Evolutionary conservation across 192 early-diverging fungal genomes (phyloP).

Genomic region (Coemansia sp.): DNA sequence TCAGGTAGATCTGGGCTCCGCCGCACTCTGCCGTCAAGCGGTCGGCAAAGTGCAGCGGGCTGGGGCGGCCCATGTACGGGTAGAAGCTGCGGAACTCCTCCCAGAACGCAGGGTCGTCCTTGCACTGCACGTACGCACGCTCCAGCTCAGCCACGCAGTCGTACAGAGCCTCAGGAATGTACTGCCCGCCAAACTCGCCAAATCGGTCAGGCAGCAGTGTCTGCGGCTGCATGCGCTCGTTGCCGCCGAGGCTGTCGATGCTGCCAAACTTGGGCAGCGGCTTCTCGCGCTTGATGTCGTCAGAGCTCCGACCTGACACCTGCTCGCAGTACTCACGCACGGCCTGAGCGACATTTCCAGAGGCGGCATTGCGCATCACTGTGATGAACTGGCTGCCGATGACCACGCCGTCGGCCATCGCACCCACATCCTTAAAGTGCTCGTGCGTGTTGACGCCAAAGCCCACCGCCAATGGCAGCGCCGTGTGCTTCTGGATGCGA

Average conservation of each 20-base stretch:
- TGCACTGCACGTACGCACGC: conserved; percentile 75
- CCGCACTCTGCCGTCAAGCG: conserved; percentile 73
- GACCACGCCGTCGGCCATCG: conserved; percentile 91
- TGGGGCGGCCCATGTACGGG: conserved; percentile 89
- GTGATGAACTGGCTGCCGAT: conserved; percentile 92
- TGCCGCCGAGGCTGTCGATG: not conserved
- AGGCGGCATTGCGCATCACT: conserved; percentile 63
- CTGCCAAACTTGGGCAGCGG: conserved; percentile 17
- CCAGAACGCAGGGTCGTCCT: conserved; percentile 89
- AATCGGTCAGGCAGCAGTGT: conserved; percentile 75
- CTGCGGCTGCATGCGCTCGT: conserved; percentile 14
- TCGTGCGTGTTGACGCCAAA: conserved; percentile 92
- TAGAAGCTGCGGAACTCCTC: conserved; percentile 88
- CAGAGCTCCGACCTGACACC: conserved; percentile 53
- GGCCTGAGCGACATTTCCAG: conserved; percentile 42
- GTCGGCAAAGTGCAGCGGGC: conserved; percentile 83
- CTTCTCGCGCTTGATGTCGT: conserved; percentile 26
- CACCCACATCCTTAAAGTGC: conserved; percentile 84
- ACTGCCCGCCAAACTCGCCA: conserved; percentile 95
- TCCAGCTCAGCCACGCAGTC: conserved; percentile 92
- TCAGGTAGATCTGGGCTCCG: conserved; percentile 95
- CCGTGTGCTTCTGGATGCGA: conserved; percentile 77
- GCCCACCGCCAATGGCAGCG: conserved; percentile 89
- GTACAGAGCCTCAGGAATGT: conserved; percentile 96
- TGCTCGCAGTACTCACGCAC: conserved; percentile 57